phyloP scores from a whole-genome alignment of 1,284 basidiomycete genomes.

The Ganoderma leucocontextum region DNA sequence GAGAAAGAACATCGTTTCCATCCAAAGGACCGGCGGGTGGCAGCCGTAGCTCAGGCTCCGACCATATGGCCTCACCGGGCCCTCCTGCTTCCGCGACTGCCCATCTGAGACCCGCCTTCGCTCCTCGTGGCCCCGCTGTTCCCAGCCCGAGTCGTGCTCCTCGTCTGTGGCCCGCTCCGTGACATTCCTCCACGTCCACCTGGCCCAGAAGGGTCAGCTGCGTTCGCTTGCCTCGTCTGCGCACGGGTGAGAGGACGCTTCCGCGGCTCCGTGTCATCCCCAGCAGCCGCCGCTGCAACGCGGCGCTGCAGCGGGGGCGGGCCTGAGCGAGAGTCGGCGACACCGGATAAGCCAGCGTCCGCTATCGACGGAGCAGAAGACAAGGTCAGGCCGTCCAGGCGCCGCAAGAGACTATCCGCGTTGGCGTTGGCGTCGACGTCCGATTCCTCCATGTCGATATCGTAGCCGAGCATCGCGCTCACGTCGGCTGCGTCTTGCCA shows the following conservation, averaged over 20 bases:
- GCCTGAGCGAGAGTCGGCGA: neutral
- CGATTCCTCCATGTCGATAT: neutral
- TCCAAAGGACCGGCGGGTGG: too few relatives aligned
- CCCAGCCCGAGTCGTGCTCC: neutral
- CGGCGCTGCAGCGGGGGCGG: too few relatives aligned
- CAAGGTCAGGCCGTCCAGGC: too few relatives aligned
- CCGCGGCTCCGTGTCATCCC: too few relatives aligned
- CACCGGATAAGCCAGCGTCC: neutral
- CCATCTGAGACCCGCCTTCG: neutral
- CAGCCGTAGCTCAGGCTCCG: too few relatives aligned
- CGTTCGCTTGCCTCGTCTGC: neutral
- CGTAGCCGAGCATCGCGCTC: neutral
- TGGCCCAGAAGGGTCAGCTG: neutral
- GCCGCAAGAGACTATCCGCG: neutral
- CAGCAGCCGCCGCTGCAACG: too few relatives aligned
- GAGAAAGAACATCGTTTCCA: too few relatives aligned
- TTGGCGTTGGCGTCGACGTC: neutral
- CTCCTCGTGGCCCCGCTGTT: neutral
- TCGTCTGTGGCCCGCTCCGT: neutral
- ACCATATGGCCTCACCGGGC: neutral
- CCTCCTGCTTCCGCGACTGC: neutral
- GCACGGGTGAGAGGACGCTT: neutral
- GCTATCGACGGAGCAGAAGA: neutral
- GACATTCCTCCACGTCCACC: neutral
- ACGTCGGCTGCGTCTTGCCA: neutral